A percentile compares a stretch with the other conserved stretches of the same genome.
phyloP scores from a whole-genome alignment of 306 rosid species.

The Prinsepia uniflora region DNA sequence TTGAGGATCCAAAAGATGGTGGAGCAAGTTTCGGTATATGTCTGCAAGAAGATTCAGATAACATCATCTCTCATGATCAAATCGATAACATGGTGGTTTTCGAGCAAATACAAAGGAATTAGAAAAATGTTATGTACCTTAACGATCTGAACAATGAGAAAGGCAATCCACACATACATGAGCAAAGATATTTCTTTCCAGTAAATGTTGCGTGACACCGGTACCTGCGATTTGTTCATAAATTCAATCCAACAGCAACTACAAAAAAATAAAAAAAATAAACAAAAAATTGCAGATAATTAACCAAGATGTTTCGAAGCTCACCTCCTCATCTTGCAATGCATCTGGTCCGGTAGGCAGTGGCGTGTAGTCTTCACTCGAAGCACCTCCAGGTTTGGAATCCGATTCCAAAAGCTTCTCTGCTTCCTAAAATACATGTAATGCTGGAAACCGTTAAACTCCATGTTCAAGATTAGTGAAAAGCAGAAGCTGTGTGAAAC shows the following conservation, averaged over 20 bases:
- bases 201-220: constrained; percentile 41
- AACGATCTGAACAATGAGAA: constrained; percentile 67
- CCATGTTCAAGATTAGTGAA: not conserved
- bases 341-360: constrained; percentile 56
- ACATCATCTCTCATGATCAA: constrained; percentile 8
- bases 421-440: constrained; percentile 58
- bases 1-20: constrained; percentile 64
- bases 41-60: constrained; percentile 44
- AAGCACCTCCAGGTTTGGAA: constrained; percentile 42
- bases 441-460: constrained; percentile 18
- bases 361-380: constrained; percentile 52
- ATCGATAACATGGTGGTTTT: not conserved
- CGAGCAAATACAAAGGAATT: not conserved
- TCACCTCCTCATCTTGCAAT: constrained; percentile 59
- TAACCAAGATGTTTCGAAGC: not conserved
- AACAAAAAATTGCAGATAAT: not conserved
- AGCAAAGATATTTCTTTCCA: constrained; percentile 70
- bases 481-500: not conserved
- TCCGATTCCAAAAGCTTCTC: constrained; percentile 49
- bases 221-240: constrained; percentile 39
- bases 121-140: constrained; percentile 42
- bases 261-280: not conserved
- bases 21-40: constrained; percentile 67
- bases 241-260: constrained; percentile 3
- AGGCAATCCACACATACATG: constrained; percentile 72